Conservation (phyloP, 2,329 filamentous ascomycete genomes). For the Trichophyton equinum region DNA sequence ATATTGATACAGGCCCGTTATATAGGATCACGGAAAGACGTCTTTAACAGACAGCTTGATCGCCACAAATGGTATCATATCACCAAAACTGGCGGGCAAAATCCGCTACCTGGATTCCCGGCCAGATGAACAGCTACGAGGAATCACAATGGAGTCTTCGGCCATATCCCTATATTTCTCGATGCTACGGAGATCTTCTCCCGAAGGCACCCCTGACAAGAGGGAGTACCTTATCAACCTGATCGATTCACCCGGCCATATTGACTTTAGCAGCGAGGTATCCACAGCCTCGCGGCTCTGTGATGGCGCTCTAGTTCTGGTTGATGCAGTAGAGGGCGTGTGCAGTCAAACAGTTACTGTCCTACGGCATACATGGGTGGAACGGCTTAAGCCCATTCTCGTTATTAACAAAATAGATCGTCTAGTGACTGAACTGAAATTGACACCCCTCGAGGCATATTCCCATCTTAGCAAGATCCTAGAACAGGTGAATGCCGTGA, state of each 20-base stretch:
- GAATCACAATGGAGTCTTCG: slow-evolving; percentile 99
- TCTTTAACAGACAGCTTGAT: slow-evolving; percentile 92
- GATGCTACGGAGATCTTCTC: slow-evolving; percentile 61
- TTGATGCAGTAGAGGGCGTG: slow-evolving; percentile 94
- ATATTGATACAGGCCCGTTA: slow-evolving; percentile 8
- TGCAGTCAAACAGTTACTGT: slow-evolving; percentile 98
- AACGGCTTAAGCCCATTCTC: slow-evolving; percentile 85
- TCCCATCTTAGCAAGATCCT: slow-evolving; percentile 77
- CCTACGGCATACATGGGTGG: slow-evolving; percentile 83
- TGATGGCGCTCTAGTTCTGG: slow-evolving; percentile 84
- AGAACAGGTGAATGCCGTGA: slow-evolving; percentile 92
- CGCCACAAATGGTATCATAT: slow-evolving; percentile 98
- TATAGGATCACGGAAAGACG: slow-evolving; percentile 91
- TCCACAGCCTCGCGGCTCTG: slow-evolving; percentile 90
- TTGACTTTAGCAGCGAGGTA: slow-evolving; percentile 97
- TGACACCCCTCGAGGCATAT: slow-evolving; percentile 83
- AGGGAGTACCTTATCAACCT: slow-evolving; percentile 94
- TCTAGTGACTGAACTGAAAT: slow-evolving; percentile 82
- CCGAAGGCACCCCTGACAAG: slow-evolving; percentile 55
- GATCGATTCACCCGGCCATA: slow-evolving; percentile 95
- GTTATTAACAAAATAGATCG: slow-evolving; percentile 99
- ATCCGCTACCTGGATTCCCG: slow-evolving; percentile 94
- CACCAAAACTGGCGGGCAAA: slow-evolving; percentile 91
- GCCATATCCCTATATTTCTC: slow-evolving; percentile 95
- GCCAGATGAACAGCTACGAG: slow-evolving; percentile 86